Evolutionary conservation across 1,284 basidiomycete genomes (phyloP), one percentile per base, ranked within the genome.

Genomic region (Puccinia brachypodii): DNA sequence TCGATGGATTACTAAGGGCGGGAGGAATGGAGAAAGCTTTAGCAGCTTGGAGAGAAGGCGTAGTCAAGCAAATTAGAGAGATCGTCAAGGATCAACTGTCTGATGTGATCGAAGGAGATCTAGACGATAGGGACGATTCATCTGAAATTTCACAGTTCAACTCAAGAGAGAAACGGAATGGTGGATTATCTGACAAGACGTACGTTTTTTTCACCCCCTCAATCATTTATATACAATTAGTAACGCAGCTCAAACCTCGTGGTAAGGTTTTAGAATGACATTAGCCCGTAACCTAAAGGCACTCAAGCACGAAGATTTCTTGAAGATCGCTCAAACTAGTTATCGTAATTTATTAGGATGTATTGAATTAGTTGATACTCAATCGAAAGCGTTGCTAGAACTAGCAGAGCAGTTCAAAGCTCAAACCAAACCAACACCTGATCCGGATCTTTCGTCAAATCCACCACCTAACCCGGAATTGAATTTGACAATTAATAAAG

Each of bases 1-100:
- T 97, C 33, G 89, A 91, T 40, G 93, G 93, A 0, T 89, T 98
- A 53, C 87, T 91, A 22, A 89, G 92, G 82, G 94, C 94, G 1
- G 90, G 90, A 40, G 92, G 92, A 6, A 86, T 94, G 53, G 92
- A 92, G 53, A 90, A 91, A 72, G 90, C 92, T 0, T 88, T 92
- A 19, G 84, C 89, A 1, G 90, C 91, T 16, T 98, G 95, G 93
- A 89, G 92, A 83, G 92, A 93, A 66, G 90, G 90, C 0, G 92
- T 92, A 13, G 88, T 94, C 81, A 87, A 87, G 13, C 91, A 93
- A 81, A 89, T 96, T 31, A 88, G 90, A 82, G 89, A 89, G 19
- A 89, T 91, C 42, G 88, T 94, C n/a, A 85, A 87, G 83, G 86
- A 87, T 83, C 40, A 38, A 64, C 60, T 80, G n/a, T 69, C 69